A percentile compares a stretch with the other conserved stretches of the same genome.
phyloP scores from a whole-genome alignment of 169 alveolate species.

The Cryptosporidium andersoni region DNA sequence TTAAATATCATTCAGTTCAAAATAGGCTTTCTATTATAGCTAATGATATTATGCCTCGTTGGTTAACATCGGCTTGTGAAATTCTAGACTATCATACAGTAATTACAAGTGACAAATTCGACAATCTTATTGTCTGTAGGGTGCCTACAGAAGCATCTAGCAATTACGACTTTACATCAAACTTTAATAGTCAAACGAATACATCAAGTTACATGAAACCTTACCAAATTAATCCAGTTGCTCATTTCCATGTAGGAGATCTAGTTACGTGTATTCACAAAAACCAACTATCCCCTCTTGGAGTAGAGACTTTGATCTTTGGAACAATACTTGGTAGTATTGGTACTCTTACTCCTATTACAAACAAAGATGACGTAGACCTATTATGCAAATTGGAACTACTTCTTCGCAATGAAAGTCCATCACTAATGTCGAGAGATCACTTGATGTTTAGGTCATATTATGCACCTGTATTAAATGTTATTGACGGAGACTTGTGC shows the following conservation, averaged over 20 bases:
- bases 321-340: conserved; percentile 96
- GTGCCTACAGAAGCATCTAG: conserved; percentile 79
- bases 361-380: conserved; percentile 90
- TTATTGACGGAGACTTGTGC: conserved; percentile 98
- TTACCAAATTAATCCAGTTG: conserved; percentile 79
- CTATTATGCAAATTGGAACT: conserved; percentile 59
- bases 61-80: conserved; percentile 91
- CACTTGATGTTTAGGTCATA: conserved; percentile 85
- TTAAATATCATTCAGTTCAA: conserved; percentile 84
- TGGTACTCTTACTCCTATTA: conserved; percentile 94
- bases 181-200: neutral
- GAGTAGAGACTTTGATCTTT: conserved; percentile 90
- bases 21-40: conserved; percentile 82
- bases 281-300: conserved; percentile 85
- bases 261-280: conserved; percentile 92
- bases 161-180: conserved; percentile 12
- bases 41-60: conserved; percentile 93
- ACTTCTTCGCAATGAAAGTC: conserved; percentile 16
- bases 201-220: conserved; percentile 17
- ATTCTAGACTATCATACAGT: conserved; percentile 95
- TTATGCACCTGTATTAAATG: conserved; percentile 86
- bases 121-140: conserved; percentile 87
- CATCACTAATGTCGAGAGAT: conserved; percentile 80
- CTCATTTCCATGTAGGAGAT: conserved; percentile 98
- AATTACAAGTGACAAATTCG: conserved; percentile 92